Conservation (phyloP, 306 rosid genomes). For the Cotoneaster glaucophyllus region DNA sequence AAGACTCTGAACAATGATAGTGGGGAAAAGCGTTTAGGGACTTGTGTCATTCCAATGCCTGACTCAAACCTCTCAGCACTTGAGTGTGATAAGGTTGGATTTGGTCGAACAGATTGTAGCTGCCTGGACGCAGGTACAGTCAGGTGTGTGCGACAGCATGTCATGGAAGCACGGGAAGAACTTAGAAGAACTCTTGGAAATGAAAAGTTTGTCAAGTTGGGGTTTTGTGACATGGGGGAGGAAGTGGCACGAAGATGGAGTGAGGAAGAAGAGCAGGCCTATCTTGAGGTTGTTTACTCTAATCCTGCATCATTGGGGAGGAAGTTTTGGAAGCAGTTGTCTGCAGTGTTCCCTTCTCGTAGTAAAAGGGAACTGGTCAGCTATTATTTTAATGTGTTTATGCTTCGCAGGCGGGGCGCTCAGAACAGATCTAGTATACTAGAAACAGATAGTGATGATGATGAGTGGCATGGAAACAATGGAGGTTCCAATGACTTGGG, state of each 20-base stretch:
- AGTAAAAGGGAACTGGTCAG: slow-evolving; percentile 39
- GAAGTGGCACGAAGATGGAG: slow-evolving; percentile 41
- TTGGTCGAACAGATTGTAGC: slow-evolving; percentile 30
- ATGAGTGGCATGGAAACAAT: slow-evolving; percentile 41
- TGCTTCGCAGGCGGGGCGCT: slow-evolving; percentile 41
- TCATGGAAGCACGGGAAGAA: slow-evolving; percentile 33
- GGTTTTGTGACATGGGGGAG: slow-evolving; percentile 49
- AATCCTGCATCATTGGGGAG: slow-evolving; percentile 43
- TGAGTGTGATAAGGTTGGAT: slow-evolving; percentile 10
- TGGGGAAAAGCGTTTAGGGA: slow-evolving; percentile 43
- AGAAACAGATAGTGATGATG: slow-evolving; percentile 55
- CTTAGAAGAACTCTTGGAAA: slow-evolving; percentile 34
- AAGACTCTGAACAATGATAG: neutral
- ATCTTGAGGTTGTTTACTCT: slow-evolving; percentile 40
- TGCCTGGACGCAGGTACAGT: slow-evolving; percentile 34
- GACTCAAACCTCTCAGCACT: slow-evolving; percentile 4
- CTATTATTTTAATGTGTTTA: slow-evolving; percentile 51
- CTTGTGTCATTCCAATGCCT: slow-evolving; percentile 31
- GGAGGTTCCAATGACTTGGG: slow-evolving; percentile 7
- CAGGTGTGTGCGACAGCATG: slow-evolving; percentile 46
- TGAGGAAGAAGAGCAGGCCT: slow-evolving; percentile 41
- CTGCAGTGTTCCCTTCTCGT: slow-evolving; percentile 31
- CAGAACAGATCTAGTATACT: slow-evolving; percentile 41
- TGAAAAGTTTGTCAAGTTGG: slow-evolving; percentile 41
- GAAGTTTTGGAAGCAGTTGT: slow-evolving; percentile 49